Conservation (phyloP, 2,329 filamentous ascomycete genomes). For the Penicillium sp. region DNA sequence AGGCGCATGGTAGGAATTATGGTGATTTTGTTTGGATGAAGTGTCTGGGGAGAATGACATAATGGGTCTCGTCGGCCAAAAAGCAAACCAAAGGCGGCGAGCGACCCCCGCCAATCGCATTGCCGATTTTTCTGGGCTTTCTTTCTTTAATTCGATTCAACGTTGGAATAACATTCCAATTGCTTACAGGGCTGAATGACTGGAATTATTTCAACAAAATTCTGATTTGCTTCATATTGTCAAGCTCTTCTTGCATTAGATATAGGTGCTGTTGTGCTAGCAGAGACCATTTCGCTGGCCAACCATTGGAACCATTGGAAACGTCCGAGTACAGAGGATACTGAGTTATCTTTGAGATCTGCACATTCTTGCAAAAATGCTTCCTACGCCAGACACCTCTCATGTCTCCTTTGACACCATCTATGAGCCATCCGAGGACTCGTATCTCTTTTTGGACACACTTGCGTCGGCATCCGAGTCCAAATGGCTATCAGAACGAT, state of each 20-base stretch:
- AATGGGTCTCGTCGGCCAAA: neutral
- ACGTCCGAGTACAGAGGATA: neutral
- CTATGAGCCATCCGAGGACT: slow-evolving; percentile 96
- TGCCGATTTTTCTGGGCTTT: neutral
- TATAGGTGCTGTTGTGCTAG: neutral
- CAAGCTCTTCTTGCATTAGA: too few relatives aligned
- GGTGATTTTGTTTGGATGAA: neutral
- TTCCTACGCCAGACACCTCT: slow-evolving; percentile 90
- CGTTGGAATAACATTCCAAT: neutral
- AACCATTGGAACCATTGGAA: neutral
- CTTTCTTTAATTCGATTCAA: neutral
- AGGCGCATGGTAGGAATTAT: slow-evolving; percentile 35
- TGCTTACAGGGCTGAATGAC: neutral
- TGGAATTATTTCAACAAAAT: too few relatives aligned
- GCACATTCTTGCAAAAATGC: slow-evolving; percentile 58
- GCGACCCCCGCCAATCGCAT: slow-evolving; percentile 2
- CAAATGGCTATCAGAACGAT: slow-evolving; percentile 68
- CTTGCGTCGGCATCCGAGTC: slow-evolving; percentile 73
- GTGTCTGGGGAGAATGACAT: too few relatives aligned
- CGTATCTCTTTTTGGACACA: slow-evolving; percentile 90
- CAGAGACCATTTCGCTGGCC: neutral
- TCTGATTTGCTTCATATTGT: too few relatives aligned
- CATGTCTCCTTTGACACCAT: slow-evolving; percentile 87
- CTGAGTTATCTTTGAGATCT: too few relatives aligned
- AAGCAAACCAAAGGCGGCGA: slow-evolving; percentile 33